A percentile compares a stretch with the other conserved stretches of the same genome.
Conservation (phyloP, 257 asterid species). For the Solanum chaucha region DNA sequence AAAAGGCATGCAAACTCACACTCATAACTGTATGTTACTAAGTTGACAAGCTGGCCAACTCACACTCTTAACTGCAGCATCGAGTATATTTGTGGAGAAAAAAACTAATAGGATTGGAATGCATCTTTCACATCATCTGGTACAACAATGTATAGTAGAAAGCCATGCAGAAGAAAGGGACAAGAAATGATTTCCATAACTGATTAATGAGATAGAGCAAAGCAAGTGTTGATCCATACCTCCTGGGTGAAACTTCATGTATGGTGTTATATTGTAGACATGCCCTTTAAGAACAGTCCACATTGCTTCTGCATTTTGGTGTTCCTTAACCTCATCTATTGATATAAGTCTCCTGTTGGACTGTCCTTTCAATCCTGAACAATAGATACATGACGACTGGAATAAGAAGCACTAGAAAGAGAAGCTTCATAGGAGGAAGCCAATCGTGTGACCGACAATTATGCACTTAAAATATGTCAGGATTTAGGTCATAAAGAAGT, state of each 20-base stretch:
- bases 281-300: conserved; percentile 97
- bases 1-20: neutral
- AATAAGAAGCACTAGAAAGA: conserved; percentile 1
- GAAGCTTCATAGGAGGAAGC: neutral
- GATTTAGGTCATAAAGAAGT: neutral
- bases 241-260: conserved; percentile 98
- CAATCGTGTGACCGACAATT: neutral
- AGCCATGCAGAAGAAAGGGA: neutral
- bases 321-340: conserved; percentile 70
- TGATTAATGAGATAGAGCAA: neutral
- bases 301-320: conserved; percentile 71
- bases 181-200: neutral
- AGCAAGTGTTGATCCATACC: conserved; percentile 30
- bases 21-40: neutral
- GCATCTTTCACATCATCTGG: neutral
- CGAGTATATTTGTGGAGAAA: neutral
- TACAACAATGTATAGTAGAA: neutral
- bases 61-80: neutral
- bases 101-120: neutral
- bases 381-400: neutral
- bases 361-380: conserved; percentile 73
- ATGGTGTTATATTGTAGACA: conserved; percentile 82
- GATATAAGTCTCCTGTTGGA: conserved; percentile 69
- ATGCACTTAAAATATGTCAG: neutral
- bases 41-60: neutral